A percentile compares a stretch with the other conserved stretches of the same genome.
Conservation (phyloP, 345 rosid species). For the Hibiscus trionum region DNA sequence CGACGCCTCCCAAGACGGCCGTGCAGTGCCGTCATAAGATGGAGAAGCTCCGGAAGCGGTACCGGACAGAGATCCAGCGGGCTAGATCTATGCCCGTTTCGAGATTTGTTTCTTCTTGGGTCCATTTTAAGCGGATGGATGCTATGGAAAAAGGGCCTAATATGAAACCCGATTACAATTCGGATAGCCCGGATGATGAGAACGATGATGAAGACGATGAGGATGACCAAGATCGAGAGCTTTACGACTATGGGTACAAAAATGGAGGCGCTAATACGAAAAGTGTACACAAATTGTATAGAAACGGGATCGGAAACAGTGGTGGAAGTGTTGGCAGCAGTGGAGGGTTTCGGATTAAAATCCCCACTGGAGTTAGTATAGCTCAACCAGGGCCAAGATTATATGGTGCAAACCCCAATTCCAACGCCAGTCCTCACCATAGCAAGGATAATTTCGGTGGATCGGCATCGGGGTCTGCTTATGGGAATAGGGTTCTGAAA, state of each 20-base stretch:
- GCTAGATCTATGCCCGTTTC: slow-evolving; percentile 77
- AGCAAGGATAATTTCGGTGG: slow-evolving; percentile 21
- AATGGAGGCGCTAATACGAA: slow-evolving; percentile 36
- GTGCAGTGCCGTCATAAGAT: slow-evolving; percentile 97
- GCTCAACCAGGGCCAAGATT: slow-evolving; percentile 55
- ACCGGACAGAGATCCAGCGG: slow-evolving; percentile 81
- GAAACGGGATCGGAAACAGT: slow-evolving; percentile 43
- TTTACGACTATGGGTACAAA: slow-evolving; percentile 31
- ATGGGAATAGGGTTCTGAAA: slow-evolving; percentile 32
- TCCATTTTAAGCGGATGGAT: slow-evolving; percentile 77
- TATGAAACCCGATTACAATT: slow-evolving; percentile 22
- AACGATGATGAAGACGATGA: slow-evolving; percentile 32
- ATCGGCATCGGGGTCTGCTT: slow-evolving; percentile 21
- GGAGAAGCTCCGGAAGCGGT: slow-evolving; percentile 96
- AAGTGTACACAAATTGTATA: slow-evolving; percentile 46
- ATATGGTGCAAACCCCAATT: slow-evolving; percentile 14
- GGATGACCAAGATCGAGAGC: slow-evolving; percentile 39
- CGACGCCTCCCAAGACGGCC: slow-evolving; percentile 60
- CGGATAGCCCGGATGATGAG: slow-evolving; percentile 31
- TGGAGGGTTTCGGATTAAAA: slow-evolving; percentile 55
- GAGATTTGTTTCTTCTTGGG: slow-evolving; percentile 78
- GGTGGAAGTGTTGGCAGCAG: slow-evolving; percentile 28
- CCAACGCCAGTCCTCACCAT: slow-evolving; percentile 11
- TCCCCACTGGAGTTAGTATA: slow-evolving; percentile 78
- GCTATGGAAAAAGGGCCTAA: slow-evolving; percentile 74